A percentile compares a stretch with the other conserved stretches of the same genome.
phyloP scores from a whole-genome alignment of 768 basidiomycete genomes.

The Termitomyces sp. region DNA sequence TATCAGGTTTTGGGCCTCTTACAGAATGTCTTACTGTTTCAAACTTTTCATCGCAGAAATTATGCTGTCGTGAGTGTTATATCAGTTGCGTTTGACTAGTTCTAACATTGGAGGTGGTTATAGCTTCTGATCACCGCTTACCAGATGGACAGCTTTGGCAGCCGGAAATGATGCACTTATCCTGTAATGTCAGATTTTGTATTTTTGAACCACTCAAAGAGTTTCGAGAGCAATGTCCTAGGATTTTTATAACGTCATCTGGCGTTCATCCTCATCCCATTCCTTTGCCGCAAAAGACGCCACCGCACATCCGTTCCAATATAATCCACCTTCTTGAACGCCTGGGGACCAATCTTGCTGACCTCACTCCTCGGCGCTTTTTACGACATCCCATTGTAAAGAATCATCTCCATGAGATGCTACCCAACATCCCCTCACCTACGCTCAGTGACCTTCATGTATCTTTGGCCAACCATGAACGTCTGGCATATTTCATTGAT shows the following conservation, averaged over 20 bases:
- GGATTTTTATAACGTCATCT: constrained; percentile 6
- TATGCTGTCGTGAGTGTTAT: too few relatives aligned
- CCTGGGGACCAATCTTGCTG: constrained; percentile 10
- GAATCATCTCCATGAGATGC: constrained; percentile 7
- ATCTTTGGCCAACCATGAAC: constrained; percentile 20
- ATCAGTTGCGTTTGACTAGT: too few relatives aligned
- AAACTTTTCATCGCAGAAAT: too few relatives aligned
- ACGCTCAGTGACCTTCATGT: constrained; percentile 20
- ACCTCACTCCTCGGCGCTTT: constrained; percentile 21
- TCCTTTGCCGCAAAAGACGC: constrained; percentile 18
- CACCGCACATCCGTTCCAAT: constrained; percentile 4
- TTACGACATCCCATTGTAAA: constrained; percentile 16
- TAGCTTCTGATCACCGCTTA: background rate
- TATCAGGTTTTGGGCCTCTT: constrained; percentile 16
- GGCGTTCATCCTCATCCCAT: constrained; percentile 17
- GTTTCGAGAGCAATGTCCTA: constrained; percentile 9
- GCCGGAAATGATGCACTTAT: constrained; percentile 2
- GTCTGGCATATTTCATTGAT: constrained; percentile 17
- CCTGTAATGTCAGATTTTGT: background rate
- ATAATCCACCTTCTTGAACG: background rate
- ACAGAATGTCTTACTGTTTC: background rate
- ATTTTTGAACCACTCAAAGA: constrained; percentile 13
- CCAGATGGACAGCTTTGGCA: constrained; percentile 4
- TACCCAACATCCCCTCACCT: constrained; percentile 12
- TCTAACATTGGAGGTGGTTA: too few relatives aligned